Evolutionary conservation across 2,329 filamentous ascomycete species (phyloP), one percentile per base, ranked within the genome.

Genomic region (Diaporthe sp.): DNA sequence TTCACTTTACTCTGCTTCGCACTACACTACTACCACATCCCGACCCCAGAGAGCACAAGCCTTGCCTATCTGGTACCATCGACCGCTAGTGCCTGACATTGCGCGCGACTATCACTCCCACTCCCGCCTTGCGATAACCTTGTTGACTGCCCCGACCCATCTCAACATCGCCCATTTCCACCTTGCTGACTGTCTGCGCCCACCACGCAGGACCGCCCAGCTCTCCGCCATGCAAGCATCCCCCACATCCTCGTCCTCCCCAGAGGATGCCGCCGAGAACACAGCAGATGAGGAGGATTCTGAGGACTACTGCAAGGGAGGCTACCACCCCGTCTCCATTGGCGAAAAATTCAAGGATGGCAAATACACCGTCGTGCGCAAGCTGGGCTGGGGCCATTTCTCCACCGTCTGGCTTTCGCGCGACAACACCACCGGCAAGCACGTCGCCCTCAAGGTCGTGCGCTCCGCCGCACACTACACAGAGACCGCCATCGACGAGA

Each of bases 291-390:
- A 99, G 86, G 97, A 99, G 86, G 97, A 99, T 85, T 98, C 95
- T 64, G 96, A 98, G 85, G 97, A 99, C 85, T 99, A 99, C 87
- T 98, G 96, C 90, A 98, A 98, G 86, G 97, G 97, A 81, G 97
- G 97, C 76, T 99, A 98, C 85, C 97, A 99, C 82, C 97, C 97
- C 3, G 97, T 99, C 67, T 90, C 92, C 80, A 93, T 98, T 76
- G 97, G 97, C 80, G 97, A 99, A 86, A 94, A 95, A 82, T 98
- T 98, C 90, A 98, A 98, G 84, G 95, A 98, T 83, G 96, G 95
- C 79, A 96, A 95, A 86, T 99, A 99, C 86, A 97, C 96, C 22
- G 92, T 98, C 74, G 94, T 98, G 84, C 94, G 96, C 86, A 98
- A 98, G 88, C 89, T 98, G 71, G 96, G 96, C 79, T 98, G 96